Conservation (phyloP, 1,284 basidiomycete genomes). For the Austroboletus olivaceoglutinosus region DNA sequence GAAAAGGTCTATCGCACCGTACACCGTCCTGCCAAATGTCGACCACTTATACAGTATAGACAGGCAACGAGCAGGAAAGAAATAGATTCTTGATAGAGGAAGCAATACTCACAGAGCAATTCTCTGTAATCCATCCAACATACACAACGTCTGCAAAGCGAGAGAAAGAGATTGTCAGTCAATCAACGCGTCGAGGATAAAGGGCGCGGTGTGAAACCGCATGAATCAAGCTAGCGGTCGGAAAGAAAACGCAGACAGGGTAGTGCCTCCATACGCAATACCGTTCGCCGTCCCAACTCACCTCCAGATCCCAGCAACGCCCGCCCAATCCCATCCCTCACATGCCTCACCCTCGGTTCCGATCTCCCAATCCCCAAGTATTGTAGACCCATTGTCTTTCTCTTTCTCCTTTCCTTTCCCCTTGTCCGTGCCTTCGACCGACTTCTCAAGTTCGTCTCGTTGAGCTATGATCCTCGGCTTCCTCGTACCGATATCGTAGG, state of each 20-base stretch:
- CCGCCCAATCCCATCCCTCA: constrained; percentile 60
- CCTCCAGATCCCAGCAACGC: constrained; percentile 54
- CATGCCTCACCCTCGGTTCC: constrained; percentile 24
- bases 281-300: too few relatives aligned
- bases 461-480: constrained; percentile 12
- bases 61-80: too few relatives aligned
- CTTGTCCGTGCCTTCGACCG: background rate
- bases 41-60: too few relatives aligned
- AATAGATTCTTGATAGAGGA: too few relatives aligned
- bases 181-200: background rate
- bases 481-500: constrained; percentile 1
- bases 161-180: constrained; percentile 13
- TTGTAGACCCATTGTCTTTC: background rate
- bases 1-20: background rate
- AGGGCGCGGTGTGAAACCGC: background rate
- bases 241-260: too few relatives aligned
- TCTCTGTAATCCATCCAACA: constrained; percentile 61
- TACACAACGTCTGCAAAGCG: constrained; percentile 53
- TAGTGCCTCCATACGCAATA: too few relatives aligned
- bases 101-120: constrained; percentile 42
- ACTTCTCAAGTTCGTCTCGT: constrained; percentile 13
- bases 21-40: too few relatives aligned
- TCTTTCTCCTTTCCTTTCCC: constrained; percentile 18
- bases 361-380: constrained; percentile 14
- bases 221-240: too few relatives aligned